These are phyloP conservation scores for Nemania sp. DNA, from an alignment of 2,329 filamentous ascomycete species.

Conservation along the genomic window DNA sequence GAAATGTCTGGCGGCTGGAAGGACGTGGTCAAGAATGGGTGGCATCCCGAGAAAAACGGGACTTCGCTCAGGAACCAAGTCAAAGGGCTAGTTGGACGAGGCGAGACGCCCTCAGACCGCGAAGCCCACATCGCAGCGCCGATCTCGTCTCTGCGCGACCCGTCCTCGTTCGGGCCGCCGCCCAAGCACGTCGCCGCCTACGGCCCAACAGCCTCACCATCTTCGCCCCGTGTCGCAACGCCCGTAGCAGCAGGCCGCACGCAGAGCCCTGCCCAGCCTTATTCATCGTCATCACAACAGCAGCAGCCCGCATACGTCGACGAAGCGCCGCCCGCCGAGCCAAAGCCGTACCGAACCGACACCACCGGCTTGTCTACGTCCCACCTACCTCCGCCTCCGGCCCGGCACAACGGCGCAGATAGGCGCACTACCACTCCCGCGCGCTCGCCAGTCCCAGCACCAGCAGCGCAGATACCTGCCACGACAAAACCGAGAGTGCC, in stretches of 20 bases:
- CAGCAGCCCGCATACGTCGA: conserved; percentile 36
- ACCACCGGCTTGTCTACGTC: conserved; percentile 72
- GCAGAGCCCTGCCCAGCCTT: conserved; percentile 22
- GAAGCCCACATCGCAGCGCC: conserved; percentile 54
- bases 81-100: conserved; percentile 49
- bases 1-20: conserved; percentile 50
- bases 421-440: background rate
- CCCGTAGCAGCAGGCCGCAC: conserved; percentile 23
- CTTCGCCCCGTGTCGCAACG: conserved; percentile 24
- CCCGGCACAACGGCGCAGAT: conserved; percentile 50
- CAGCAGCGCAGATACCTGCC: background rate
- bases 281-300: no score
- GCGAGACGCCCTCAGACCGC: conserved; percentile 35
- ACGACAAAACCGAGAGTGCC: conserved; percentile 37
- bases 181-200: conserved; percentile 61
- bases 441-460: background rate
- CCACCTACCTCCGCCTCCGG: conserved; percentile 72
- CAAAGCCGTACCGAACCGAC: conserved; percentile 62
- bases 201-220: conserved; percentile 1
- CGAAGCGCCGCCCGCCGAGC: conserved; percentile 57
- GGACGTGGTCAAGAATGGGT: conserved; percentile 54
- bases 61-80: conserved; percentile 44
- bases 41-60: conserved; percentile 54
- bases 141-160: conserved; percentile 73
- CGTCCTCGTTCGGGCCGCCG: conserved; percentile 76